These are phyloP conservation scores for Boletus subparvulus DNA, from an alignment of 768 basidiomycete genomes.

Conservation along the genomic window DNA sequence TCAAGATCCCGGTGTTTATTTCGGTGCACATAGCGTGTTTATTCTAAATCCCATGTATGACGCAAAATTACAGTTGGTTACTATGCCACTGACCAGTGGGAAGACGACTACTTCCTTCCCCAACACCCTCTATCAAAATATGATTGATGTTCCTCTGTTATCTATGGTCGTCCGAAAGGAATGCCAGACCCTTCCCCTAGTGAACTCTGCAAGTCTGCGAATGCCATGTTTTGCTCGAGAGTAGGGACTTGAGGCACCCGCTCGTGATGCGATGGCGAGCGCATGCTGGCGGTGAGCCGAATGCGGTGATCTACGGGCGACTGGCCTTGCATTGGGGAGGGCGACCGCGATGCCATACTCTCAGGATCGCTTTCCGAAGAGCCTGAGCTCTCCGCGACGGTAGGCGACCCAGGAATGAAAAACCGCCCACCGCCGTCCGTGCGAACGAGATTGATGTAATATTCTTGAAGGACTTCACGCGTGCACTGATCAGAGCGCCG, in stretches of 20 bases:
- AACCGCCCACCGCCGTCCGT: conserved; percentile 70
- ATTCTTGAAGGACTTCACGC: conserved; percentile 85
- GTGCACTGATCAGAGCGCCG: conserved; percentile 60
- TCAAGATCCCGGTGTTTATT: conserved; percentile 16
- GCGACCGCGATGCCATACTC: conserved; percentile 48
- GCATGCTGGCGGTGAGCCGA: conserved; percentile 28
- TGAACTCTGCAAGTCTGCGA: conserved; percentile 63
- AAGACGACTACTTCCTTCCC: background rate
- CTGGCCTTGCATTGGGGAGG: conserved; percentile 41
- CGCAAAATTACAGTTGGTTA: conserved; percentile 12
- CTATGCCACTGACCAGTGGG: background rate
- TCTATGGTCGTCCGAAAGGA: conserved; percentile 14
- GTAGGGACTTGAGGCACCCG: conserved; percentile 58
- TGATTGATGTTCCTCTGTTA: background rate
- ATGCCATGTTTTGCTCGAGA: conserved; percentile 83
- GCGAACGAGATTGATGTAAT: conserved; percentile 90
- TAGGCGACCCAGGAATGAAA: conserved; percentile 45
- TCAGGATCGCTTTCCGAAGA: conserved; percentile 57
- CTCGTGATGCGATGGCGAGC: conserved; percentile 29
- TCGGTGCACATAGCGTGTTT: conserved; percentile 24
- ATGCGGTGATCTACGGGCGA: conserved; percentile 22
- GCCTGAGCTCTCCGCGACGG: conserved; percentile 41
- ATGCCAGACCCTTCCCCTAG: conserved; percentile 30
- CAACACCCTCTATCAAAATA: conserved; percentile 1
- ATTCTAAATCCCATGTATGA: conserved; percentile 12